phyloP scores from a whole-genome alignment of 2,329 filamentous ascomycete species.

The Botrytis aclada region DNA sequence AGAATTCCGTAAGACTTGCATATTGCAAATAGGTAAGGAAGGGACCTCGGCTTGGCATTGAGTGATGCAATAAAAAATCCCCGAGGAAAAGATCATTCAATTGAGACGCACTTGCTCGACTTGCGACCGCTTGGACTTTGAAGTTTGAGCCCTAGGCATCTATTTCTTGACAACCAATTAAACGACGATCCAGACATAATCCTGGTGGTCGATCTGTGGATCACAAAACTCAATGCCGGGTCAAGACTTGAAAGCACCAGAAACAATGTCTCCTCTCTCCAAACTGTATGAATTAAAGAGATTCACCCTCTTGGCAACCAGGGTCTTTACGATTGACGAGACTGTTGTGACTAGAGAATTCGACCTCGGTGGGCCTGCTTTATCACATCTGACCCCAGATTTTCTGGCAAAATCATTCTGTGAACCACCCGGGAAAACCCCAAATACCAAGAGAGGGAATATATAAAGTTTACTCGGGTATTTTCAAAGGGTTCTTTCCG shows the following conservation, averaged over 20 bases:
- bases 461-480: not conserved
- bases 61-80: not conserved
- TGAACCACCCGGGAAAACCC: not conserved
- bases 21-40: not conserved
- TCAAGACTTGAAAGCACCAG: not conserved
- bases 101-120: not conserved
- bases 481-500: not conserved
- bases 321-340: not conserved
- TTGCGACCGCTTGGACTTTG: not conserved
- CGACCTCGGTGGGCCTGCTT: not conserved
- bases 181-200: not conserved
- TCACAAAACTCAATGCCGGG: not conserved
- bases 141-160: not conserved
- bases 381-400: not conserved
- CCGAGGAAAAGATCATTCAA: not conserved
- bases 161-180: not conserved
- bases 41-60: not conserved
- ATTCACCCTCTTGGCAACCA: not conserved
- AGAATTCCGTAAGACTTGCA: not conserved
- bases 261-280: not conserved
- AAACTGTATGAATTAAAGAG: not conserved
- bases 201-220: not conserved
- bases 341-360: not conserved
- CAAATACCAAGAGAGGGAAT: not conserved
- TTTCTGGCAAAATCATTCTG: not conserved